A percentile compares a stretch with the other conserved stretches of the same genome.
Conservation (phyloP, 2,329 filamentous ascomycete genomes). For the Arthrinium phaeospermum region DNA sequence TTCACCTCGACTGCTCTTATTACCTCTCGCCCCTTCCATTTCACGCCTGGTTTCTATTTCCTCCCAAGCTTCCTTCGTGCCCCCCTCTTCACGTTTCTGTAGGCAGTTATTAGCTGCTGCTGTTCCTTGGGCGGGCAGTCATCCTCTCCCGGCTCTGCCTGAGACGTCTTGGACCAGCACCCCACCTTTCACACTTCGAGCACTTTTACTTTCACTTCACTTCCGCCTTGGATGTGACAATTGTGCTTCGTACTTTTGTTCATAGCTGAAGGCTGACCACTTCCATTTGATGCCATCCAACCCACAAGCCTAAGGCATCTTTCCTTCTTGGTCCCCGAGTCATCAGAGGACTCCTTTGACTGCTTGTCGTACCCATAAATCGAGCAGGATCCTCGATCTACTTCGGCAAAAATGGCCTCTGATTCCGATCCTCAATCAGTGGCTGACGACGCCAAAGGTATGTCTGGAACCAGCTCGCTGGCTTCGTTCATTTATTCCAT, state of each 20-base stretch:
- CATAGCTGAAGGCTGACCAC: neutral
- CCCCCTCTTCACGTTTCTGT: neutral
- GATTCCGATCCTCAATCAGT: neutral
- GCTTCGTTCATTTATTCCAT: neutral
- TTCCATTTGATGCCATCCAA: neutral
- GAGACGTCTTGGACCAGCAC: neutral
- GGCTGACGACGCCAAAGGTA: constrained; percentile 7
- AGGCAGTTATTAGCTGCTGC: neutral
- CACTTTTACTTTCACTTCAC: neutral
- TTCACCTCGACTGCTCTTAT: neutral
- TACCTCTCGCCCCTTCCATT: neutral
- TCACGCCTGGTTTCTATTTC: neutral
- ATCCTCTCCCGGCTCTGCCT: constrained; percentile 9
- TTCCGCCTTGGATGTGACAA: constrained; percentile 2
- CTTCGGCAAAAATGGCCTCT: constrained; percentile 14
- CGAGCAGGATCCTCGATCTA: neutral
- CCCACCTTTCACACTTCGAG: constrained; percentile 4
- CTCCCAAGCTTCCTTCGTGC: neutral
- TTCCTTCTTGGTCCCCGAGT: neutral
- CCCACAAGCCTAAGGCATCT: neutral
- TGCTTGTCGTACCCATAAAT: neutral
- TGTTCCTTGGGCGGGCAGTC: neutral
- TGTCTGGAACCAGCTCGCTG: neutral
- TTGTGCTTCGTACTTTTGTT: neutral
- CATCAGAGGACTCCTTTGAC: neutral